Percentiles rank a stretch among this genome's conserved stretches.
Evolutionary conservation across 2,329 filamentous ascomycete species (phyloP).

Genomic region (Xenoacremonium recifei): DNA sequence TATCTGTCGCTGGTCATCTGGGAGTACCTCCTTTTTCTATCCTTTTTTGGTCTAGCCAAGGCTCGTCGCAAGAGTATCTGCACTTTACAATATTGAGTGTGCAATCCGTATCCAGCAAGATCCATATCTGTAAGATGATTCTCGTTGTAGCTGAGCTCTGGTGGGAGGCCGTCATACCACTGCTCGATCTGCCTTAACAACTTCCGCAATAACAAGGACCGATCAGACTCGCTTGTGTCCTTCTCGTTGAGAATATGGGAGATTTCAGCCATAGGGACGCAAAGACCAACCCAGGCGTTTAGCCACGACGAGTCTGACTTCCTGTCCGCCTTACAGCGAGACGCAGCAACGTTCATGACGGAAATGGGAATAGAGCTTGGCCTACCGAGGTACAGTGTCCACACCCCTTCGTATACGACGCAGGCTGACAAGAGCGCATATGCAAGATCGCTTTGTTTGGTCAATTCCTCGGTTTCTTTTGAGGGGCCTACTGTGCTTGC

Average conservation of each 20-base stretch:
- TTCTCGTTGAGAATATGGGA: constrained; percentile 8
- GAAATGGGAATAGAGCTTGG: constrained; percentile 11
- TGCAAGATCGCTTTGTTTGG: constrained; percentile 3
- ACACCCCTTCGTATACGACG: constrained; percentile 8
- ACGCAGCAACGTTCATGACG: constrained; percentile 3
- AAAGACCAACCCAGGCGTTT: constrained; percentile 11
- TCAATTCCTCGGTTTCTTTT: neutral
- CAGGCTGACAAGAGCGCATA: constrained; percentile 10
- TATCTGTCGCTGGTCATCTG: neutral
- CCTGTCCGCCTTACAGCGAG: constrained; percentile 3
- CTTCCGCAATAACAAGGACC: constrained; percentile 1
- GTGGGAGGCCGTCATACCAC: constrained; percentile 11
- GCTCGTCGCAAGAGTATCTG: constrained; percentile 9
- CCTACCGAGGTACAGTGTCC: constrained; percentile 12
- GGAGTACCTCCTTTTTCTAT: constrained; percentile 5
- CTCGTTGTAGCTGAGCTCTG: constrained; percentile 7
- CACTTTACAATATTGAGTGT: constrained; percentile 11
- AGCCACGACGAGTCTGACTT: constrained; percentile 7
- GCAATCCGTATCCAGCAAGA: constrained; percentile 9
- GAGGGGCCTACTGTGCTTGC: neutral
- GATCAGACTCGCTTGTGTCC: constrained; percentile 1
- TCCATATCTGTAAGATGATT: constrained; percentile 5
- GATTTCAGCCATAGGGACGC: constrained; percentile 9
- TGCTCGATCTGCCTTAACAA: constrained; percentile 6
- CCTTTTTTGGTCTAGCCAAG: neutral